These are phyloP conservation scores for Plasmopara muralis DNA, from an alignment of 352 stramenopile species.

Conservation along the genomic window DNA sequence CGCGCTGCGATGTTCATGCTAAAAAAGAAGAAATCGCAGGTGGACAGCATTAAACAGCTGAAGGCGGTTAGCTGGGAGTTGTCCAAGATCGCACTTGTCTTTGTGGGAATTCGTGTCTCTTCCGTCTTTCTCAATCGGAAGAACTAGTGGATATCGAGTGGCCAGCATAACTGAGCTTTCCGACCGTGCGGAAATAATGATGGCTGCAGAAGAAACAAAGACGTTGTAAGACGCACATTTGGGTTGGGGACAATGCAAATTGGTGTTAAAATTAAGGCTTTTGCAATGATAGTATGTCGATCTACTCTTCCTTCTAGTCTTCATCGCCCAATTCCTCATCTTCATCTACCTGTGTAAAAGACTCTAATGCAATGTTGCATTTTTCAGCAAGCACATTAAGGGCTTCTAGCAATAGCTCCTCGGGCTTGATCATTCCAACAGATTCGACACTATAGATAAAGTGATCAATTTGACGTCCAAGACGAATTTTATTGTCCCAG, in stretches of 20 bases:
- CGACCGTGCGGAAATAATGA: neutral
- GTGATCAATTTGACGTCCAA: conserved; percentile 91
- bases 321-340: conserved; percentile 42
- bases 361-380: conserved; percentile 78
- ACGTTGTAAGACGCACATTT: conserved; percentile 1
- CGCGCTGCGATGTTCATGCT: conserved; percentile 67
- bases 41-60: conserved; percentile 70
- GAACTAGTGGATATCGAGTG: conserved; percentile 17
- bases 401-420: conserved; percentile 73
- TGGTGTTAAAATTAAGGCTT: conserved; percentile 5
- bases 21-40: conserved; percentile 85
- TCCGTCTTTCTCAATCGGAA: conserved; percentile 69
- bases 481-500: conserved; percentile 84
- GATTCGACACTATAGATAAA: conserved; percentile 94
- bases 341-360: conserved; percentile 56
- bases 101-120: conserved; percentile 64
- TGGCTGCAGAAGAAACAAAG: neutral
- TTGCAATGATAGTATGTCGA: conserved; percentile 2
- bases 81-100: conserved; percentile 67
- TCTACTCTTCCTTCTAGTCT: conserved; percentile 49
- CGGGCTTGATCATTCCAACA: conserved; percentile 81
- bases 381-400: conserved; percentile 78
- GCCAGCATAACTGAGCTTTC: neutral
- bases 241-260: conserved; percentile 4
- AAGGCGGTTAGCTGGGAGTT: conserved; percentile 71